phyloP scores from a whole-genome alignment of 352 stramenopile genomes.

The Pythium guiyangense region DNA sequence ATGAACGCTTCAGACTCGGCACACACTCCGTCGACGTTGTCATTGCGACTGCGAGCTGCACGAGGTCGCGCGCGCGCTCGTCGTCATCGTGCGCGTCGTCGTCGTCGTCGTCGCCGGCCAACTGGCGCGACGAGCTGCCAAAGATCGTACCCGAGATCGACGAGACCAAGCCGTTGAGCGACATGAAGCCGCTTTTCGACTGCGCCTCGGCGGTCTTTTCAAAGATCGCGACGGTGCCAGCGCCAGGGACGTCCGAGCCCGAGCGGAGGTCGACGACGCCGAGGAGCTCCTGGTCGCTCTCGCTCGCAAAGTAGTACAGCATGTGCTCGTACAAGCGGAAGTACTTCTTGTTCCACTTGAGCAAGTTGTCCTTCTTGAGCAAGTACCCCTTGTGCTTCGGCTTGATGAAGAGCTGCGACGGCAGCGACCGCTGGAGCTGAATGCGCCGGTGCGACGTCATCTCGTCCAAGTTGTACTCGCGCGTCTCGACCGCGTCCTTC shows the following conservation, averaged over 20 bases:
- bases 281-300: conserved; percentile 78
- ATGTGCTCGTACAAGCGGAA: conserved; percentile 86
- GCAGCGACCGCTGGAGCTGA: conserved; percentile 77
- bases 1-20: conserved; percentile 66
- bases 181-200: conserved; percentile 63
- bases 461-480: conserved; percentile 86
- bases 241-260: conserved; percentile 60
- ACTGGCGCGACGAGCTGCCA: conserved; percentile 45
- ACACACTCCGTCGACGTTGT: conserved; percentile 52
- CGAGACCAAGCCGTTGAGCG: conserved; percentile 74
- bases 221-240: conserved; percentile 79
- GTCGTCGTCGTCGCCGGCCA: conserved; percentile 33
- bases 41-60: conserved; percentile 67
- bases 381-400: conserved; percentile 78
- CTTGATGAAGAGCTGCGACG: conserved; percentile 73
- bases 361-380: conserved; percentile 85
- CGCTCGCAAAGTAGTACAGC: conserved; percentile 87
- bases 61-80: conserved; percentile 45
- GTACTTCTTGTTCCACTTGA: conserved; percentile 89
- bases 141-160: conserved; percentile 80
- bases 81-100: conserved; percentile 36
- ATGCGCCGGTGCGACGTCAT: conserved; percentile 80
- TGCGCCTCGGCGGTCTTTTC: conserved; percentile 60
- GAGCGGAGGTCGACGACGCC: conserved; percentile 78
- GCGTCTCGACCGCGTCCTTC: conserved; percentile 81